A percentile compares a stretch with the other conserved stretches of the same genome.
Conservation (phyloP, 179 eudicot species). For the Silene coronaria region DNA sequence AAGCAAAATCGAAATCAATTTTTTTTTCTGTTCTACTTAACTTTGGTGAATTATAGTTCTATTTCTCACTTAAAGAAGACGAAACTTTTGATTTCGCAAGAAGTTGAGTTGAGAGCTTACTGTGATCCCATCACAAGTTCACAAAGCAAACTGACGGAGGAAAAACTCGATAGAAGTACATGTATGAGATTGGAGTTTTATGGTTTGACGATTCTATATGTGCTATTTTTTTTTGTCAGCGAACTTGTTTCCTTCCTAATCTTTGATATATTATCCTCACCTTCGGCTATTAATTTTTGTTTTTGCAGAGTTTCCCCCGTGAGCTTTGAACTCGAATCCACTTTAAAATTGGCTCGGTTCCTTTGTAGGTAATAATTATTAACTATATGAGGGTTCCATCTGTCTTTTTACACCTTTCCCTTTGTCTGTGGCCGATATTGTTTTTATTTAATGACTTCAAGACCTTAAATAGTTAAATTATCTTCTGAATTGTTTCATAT, state of each 20-base stretch:
- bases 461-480: too few relatives aligned
- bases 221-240: not conserved
- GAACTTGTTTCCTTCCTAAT: not conserved
- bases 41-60: not conserved
- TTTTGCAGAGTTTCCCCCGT: constrained; percentile 88
- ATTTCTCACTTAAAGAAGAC: not conserved
- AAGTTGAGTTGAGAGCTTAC: too few relatives aligned
- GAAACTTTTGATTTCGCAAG: too few relatives aligned
- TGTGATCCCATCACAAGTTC: too few relatives aligned
- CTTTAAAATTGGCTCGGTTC: constrained; percentile 86
- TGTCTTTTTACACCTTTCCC: not conserved
- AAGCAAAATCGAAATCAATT: not conserved
- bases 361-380: constrained; percentile 68
- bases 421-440: too few relatives aligned
- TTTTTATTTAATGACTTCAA: too few relatives aligned
- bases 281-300: not conserved
- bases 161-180: not conserved
- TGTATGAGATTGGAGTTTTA: not conserved
- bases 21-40: not conserved
- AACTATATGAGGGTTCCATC: not conserved
- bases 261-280: constrained; percentile 18
- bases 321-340: constrained; percentile 98
- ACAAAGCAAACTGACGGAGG: too few relatives aligned
- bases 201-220: not conserved
- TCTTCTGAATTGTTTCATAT: too few relatives aligned